These are phyloP conservation scores for Lathyrus aphaca DNA, from an alignment of 306 rosid species.

Conservation along the genomic window DNA sequence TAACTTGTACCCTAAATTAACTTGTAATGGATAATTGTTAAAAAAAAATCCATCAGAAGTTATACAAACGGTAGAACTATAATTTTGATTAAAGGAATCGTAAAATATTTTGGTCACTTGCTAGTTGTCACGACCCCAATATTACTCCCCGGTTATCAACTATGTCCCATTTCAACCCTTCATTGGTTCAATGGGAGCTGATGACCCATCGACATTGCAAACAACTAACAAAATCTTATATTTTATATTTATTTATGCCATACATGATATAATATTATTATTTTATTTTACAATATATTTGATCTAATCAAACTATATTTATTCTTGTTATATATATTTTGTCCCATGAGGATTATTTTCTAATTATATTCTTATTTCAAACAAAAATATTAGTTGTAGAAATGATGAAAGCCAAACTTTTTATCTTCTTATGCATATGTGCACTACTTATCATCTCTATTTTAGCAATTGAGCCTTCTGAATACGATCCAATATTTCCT, in stretches of 20 bases:
- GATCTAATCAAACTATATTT: background rate
- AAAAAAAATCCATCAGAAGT: too few relatives aligned
- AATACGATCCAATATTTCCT: background rate
- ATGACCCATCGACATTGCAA: too few relatives aligned
- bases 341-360: conserved; percentile 7
- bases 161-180: background rate
- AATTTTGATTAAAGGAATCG: background rate
- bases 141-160: background rate
- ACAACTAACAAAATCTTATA: too few relatives aligned
- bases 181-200: background rate
- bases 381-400: background rate
- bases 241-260: too few relatives aligned
- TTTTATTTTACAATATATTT: background rate
- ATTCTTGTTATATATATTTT: background rate
- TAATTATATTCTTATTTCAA: background rate
- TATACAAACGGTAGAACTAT: too few relatives aligned
- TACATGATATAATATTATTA: too few relatives aligned
- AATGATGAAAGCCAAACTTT: conserved; percentile 28
- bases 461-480: conserved; percentile 7
- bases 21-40: too few relatives aligned
- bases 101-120: too few relatives aligned
- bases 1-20: too few relatives aligned
- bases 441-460: conserved; percentile 21
- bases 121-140: background rate
- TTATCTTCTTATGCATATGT: conserved; percentile 20